phyloP scores from a whole-genome alignment of 139 green algal genomes.

The Diplosphaera chodatii region DNA sequence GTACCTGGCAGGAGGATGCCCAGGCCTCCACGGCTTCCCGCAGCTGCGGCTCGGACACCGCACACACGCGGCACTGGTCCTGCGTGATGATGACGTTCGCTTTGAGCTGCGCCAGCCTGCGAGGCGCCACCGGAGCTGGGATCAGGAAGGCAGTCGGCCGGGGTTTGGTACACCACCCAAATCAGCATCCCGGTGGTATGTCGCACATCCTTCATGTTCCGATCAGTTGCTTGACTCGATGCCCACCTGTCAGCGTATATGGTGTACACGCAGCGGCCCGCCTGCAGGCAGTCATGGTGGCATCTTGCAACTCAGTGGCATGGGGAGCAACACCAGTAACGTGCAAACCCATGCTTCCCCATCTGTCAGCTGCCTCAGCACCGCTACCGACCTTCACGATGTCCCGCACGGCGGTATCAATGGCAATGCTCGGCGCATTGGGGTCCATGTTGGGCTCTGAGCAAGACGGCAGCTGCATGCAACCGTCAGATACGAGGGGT shows the following conservation, averaged over 20 bases:
- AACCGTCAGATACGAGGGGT: too few species aligned
- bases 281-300: too few species aligned
- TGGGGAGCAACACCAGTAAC: too few species aligned
- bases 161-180: too few species aligned
- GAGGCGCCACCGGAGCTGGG: too few species aligned
- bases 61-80: conserved; percentile 31
- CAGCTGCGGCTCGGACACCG: conserved; percentile 14
- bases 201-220: too few species aligned
- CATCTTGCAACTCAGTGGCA: too few species aligned
- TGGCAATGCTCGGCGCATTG: neutral
- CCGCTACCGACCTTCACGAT: neutral
- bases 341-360: too few species aligned
- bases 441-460: conserved; percentile 2
- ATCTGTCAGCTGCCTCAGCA: too few species aligned
- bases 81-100: conserved; percentile 37
- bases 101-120: conserved; percentile 8
- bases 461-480: neutral
- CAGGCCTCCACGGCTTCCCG: neutral
- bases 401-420: conserved; percentile 2
- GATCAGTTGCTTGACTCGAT: too few species aligned
- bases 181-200: too few species aligned
- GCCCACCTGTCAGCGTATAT: conserved; percentile 18
- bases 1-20: neutral
- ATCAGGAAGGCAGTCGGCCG: too few species aligned
- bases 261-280: conserved; percentile 11